Evolutionary conservation across 768 basidiomycete species (phyloP).

Genomic region (Calocera cornea): DNA sequence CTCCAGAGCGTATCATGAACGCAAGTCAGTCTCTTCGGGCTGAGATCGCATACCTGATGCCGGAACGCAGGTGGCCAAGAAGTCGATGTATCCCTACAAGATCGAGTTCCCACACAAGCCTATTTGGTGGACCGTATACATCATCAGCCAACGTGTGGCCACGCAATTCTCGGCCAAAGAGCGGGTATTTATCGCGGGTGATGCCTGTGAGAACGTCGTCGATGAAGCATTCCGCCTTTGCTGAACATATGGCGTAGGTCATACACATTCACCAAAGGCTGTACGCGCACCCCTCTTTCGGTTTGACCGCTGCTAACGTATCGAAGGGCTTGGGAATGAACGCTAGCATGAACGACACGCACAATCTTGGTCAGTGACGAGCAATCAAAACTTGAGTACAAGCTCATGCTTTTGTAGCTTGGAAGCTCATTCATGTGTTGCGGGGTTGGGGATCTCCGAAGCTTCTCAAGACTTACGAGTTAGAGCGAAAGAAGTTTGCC

Average conservation of each 20-base stretch:
- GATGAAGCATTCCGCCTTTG: too few species aligned
- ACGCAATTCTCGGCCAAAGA: slow-evolving; percentile 8
- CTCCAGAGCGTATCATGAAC: slow-evolving; percentile 39
- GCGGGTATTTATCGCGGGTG: slow-evolving; percentile 12
- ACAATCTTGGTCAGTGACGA: slow-evolving; percentile 34
- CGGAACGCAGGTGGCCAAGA: slow-evolving; percentile 14
- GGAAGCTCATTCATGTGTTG: slow-evolving; percentile 16
- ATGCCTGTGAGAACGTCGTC: slow-evolving; percentile 7
- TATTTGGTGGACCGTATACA: slow-evolving; percentile 14
- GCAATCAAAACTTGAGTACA: slow-evolving; percentile 24
- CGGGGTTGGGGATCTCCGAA: slow-evolving; percentile 26
- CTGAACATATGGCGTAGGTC: background rate
- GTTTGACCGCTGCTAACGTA: background rate
- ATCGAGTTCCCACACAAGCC: slow-evolving; percentile 16
- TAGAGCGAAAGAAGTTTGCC: slow-evolving; percentile 34
- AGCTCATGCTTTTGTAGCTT: slow-evolving; percentile 15
- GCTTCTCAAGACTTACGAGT: slow-evolving; percentile 32
- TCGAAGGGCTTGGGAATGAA: slow-evolving; percentile 11
- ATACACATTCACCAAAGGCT: slow-evolving; percentile 13
- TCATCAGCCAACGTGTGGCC: slow-evolving; percentile 13
- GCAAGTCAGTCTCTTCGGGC: slow-evolving; percentile 22
- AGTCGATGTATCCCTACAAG: slow-evolving; percentile 18
- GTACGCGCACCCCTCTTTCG: background rate
- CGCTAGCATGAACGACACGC: slow-evolving; percentile 11
- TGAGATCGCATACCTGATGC: background rate